Percentiles rank a stretch among this genome's conserved stretches.
Evolutionary conservation across 306 rosid species (phyloP).

Genomic region (Vicia sativa): DNA sequence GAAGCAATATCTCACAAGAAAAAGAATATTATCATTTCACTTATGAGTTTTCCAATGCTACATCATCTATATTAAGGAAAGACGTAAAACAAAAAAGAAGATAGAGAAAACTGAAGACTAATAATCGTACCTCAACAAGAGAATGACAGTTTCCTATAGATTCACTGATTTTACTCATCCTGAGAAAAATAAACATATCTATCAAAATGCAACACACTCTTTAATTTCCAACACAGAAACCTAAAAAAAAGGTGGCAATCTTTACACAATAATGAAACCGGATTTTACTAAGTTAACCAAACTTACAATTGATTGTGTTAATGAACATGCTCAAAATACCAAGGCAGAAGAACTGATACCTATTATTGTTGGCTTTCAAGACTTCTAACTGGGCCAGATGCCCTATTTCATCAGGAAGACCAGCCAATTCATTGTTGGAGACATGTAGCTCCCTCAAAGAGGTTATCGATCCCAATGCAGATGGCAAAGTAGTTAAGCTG

Average conservation of each 20-base stretch:
- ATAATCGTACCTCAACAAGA: slow-evolving; percentile 72
- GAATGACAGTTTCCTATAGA: slow-evolving; percentile 69
- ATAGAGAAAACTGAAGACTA: slow-evolving; percentile 22
- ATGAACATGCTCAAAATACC: neutral
- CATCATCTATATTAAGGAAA: slow-evolving; percentile 14
- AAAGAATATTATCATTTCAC: slow-evolving; percentile 9
- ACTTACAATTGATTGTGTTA: no score
- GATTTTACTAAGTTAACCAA: no score
- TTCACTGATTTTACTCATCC: slow-evolving; percentile 63
- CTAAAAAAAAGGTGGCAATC: no score
- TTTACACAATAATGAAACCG: no score
- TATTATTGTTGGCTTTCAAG: slow-evolving; percentile 68
- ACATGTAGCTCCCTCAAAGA: slow-evolving; percentile 72
- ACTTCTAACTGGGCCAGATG: slow-evolving; percentile 66
- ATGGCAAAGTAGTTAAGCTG: slow-evolving; percentile 73
- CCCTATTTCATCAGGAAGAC: slow-evolving; percentile 76
- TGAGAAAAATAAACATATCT: slow-evolving; percentile 40
- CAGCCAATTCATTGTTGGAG: slow-evolving; percentile 64
- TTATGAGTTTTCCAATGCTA: slow-evolving; percentile 7
- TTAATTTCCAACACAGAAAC: no score
- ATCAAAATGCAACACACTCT: slow-evolving; percentile 8
- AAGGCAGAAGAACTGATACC: slow-evolving; percentile 50
- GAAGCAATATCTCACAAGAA: slow-evolving; percentile 22
- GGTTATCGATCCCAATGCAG: slow-evolving; percentile 63
- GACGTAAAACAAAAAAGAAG: slow-evolving; percentile 13